Conservation (phyloP, 1,139 yeast species). For the Scheffersomyces illinoinensis region DNA sequence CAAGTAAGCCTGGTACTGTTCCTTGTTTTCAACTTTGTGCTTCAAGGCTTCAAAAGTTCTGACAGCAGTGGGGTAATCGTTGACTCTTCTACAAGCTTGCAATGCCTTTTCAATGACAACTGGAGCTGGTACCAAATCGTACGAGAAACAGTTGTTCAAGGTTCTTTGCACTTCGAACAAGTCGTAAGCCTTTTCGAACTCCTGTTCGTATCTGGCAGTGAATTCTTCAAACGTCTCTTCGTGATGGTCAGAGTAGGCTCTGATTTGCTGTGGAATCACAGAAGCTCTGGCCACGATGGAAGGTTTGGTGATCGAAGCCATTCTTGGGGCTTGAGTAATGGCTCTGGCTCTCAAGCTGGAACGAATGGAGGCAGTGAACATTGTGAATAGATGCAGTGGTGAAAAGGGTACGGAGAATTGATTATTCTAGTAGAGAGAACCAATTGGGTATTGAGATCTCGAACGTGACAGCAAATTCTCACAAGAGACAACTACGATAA, state of each 20-base stretch:
- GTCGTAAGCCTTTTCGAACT: constrained; percentile 97
- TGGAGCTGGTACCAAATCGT: constrained; percentile 98
- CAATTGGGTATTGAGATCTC: background rate
- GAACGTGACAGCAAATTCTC: background rate
- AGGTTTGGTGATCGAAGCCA: constrained; percentile 25
- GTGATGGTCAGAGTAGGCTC: constrained; percentile 76
- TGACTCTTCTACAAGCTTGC: constrained; percentile 98
- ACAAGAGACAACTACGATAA: background rate
- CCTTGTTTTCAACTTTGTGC: constrained; percentile 91
- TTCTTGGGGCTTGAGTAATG: constrained; percentile 29
- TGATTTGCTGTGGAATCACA: constrained; percentile 31
- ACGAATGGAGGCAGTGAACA: constrained; percentile 56
- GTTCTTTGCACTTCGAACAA: constrained; percentile 89
- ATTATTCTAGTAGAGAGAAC: background rate
- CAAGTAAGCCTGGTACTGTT: constrained; percentile 92
- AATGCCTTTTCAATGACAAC: constrained; percentile 93
- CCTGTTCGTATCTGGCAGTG: constrained; percentile 91
- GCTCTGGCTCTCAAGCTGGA: constrained; percentile 51
- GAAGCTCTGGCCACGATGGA: constrained; percentile 15
- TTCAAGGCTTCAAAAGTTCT: constrained; percentile 95
- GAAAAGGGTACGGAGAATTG: background rate
- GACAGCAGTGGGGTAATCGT: constrained; percentile 97
- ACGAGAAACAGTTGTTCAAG: constrained; percentile 95
- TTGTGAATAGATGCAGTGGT: constrained; percentile 11
- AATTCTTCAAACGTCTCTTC: constrained; percentile 96